Base-by-base conservation (phyloP, 768 basidiomycete genomes). In the Strobilomyces dryophilus region DNA sequence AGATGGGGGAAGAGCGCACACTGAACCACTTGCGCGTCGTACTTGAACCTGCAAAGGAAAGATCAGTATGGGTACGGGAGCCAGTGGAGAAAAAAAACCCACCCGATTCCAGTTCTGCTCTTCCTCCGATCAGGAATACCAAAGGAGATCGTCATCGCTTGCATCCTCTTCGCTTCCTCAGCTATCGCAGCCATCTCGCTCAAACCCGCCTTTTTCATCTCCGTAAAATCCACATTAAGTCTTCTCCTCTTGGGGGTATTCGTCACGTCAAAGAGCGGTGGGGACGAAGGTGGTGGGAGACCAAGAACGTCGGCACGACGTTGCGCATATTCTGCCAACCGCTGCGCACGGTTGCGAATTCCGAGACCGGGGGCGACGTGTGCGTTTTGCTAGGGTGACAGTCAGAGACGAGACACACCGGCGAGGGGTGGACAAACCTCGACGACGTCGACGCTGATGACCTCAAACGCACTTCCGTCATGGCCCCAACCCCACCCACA, bases 401-500 rank as follows among this genome's bases (percentile, higher is more conserved):
- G 34, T 59, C 7, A 66, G 51, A 27, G 24, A 27, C 44, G 31
- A 18, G 20, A 35, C 39, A 21, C 32, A 44, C 45, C 5, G 34
- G 21, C 11, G 52, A 14, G 1, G 11, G 18, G 8, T 2, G 56
- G 51, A 68, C 81, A 34, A 57, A 89, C 89, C 75, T 82, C 74
- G 44, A 82, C 77, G 63, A 87, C 83, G 58, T 81, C 75, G 17
- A 81, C 85, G 24, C 72, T 74, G 17, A 89, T 66, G 49, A 90
- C 78, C 72, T 89, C 89, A 60, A 89, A 77, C 24, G 83, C 86
- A 60, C 84, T 82, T 24, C 88, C 89, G 55, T 89, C 87, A 57
- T 89, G 89, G 2, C 84, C 82, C 57, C 79, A 81, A n/a, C 87
- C 87, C 89, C 88, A 89, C 0, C 80, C 80, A 9, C 80, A 83